phyloP scores from a whole-genome alignment of 1,284 basidiomycete species.

The Lentinus polychrous region DNA sequence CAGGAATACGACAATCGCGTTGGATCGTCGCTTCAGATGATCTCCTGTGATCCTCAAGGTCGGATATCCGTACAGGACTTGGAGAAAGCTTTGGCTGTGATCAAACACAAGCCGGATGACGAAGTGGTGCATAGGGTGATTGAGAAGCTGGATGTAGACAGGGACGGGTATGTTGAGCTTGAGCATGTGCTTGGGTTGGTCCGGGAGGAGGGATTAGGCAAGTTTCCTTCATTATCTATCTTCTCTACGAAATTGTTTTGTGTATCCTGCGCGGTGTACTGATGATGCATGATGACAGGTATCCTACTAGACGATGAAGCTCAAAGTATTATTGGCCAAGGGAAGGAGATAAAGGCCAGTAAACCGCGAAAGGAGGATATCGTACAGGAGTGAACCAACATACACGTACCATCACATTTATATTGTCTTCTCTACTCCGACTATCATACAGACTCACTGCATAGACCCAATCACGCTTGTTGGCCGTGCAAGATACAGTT shows the following conservation, averaged over 20 bases:
- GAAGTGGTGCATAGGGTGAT: slow-evolving; percentile 86
- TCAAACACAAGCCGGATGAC: slow-evolving; percentile 91
- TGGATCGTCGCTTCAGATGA: slow-evolving; percentile 89
- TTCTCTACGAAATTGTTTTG: neutral
- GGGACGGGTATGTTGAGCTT: slow-evolving; percentile 90
- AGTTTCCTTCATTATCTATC: slow-evolving; percentile 19
- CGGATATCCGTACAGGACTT: slow-evolving; percentile 89
- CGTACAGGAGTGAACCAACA: slow-evolving; percentile 51
- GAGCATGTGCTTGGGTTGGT: slow-evolving; percentile 78
- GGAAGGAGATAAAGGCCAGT: slow-evolving; percentile 67
- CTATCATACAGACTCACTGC: too few species aligned
- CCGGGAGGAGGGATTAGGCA: slow-evolving; percentile 73
- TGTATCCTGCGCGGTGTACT: too few species aligned
- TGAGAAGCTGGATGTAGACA: slow-evolving; percentile 93
- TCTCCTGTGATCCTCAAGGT: slow-evolving; percentile 88
- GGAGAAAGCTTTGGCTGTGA: slow-evolving; percentile 85
- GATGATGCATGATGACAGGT: slow-evolving; percentile 30
- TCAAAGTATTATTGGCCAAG: slow-evolving; percentile 66
- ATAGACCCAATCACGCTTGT: too few species aligned
- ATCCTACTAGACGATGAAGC: slow-evolving; percentile 71
- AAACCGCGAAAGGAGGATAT: slow-evolving; percentile 85
- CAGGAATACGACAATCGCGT: slow-evolving; percentile 90
- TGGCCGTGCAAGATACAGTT: too few species aligned
- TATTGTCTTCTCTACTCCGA: neutral
- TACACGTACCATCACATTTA: neutral